Percentiles rank a stretch among this genome's conserved stretches.
Evolutionary conservation across 2,329 filamentous ascomycete species (phyloP).

Genomic region (Capronia americana): DNA sequence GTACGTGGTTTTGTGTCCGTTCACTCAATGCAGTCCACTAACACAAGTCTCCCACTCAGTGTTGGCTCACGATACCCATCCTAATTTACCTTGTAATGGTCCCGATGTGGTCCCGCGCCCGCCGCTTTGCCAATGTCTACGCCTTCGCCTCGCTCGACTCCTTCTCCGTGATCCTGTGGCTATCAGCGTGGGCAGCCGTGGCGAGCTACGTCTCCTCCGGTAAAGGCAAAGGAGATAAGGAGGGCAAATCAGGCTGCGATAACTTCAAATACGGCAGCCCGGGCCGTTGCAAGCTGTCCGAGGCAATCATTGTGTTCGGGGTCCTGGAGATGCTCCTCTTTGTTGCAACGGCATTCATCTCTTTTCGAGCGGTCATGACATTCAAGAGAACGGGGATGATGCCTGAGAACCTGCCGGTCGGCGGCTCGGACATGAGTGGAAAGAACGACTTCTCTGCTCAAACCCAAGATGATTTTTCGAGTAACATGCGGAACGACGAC

Average conservation of each 20-base stretch:
- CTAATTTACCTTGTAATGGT: conserved; percentile 66
- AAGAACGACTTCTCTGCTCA: conserved; percentile 56
- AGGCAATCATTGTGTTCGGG: conserved; percentile 62
- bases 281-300: conserved; percentile 63
- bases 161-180: conserved; percentile 64
- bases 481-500: conserved; percentile 52
- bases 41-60: conserved; percentile 49
- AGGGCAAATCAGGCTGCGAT: conserved; percentile 56
- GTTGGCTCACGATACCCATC: conserved; percentile 64
- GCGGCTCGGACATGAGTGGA: conserved; percentile 32
- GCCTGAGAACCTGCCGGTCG: conserved; percentile 52
- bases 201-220: conserved; percentile 63
- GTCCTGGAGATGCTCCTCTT: conserved; percentile 66
- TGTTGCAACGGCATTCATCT: conserved; percentile 58
- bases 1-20: conserved; percentile 16
- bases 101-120: conserved; percentile 65
- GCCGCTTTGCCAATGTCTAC: conserved; percentile 65
- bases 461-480: conserved; percentile 56
- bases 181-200: conserved; percentile 63
- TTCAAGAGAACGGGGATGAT: conserved; percentile 64
- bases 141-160: conserved; percentile 64
- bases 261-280: conserved; percentile 62
- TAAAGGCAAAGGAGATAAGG: conserved; percentile 54
- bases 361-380: conserved; percentile 61
- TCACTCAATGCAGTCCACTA: neutral